Conservation (phyloP, 1,284 basidiomycete species). For the Ustilago curta region DNA sequence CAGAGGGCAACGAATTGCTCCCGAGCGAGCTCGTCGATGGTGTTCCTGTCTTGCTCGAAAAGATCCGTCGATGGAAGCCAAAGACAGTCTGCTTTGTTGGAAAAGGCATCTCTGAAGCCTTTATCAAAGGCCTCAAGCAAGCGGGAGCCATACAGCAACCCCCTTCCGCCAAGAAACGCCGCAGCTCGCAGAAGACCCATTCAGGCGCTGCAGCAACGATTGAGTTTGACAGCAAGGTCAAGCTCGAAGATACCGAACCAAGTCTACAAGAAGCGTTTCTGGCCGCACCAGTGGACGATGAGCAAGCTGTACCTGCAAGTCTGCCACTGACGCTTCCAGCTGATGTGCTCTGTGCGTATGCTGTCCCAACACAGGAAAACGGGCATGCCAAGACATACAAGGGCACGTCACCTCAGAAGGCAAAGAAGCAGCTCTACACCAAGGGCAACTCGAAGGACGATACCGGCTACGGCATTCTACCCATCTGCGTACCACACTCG, state of each 20-base stretch:
- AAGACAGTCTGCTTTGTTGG: slow-evolving; percentile 48
- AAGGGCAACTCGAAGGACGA: slow-evolving; percentile 48
- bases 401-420: slow-evolving; percentile 1
- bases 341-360: slow-evolving; percentile 11
- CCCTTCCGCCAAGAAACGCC: slow-evolving; percentile 4
- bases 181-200: background rate
- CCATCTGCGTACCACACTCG: slow-evolving; percentile 32
- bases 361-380: background rate
- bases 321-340: slow-evolving; percentile 5
- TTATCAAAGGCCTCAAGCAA: slow-evolving; percentile 39
- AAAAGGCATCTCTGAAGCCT: slow-evolving; percentile 49
- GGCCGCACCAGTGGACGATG: background rate
- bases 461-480: slow-evolving; percentile 39
- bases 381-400: background rate
- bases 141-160: slow-evolving; percentile 20
- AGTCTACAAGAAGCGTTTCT: background rate
- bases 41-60: slow-evolving; percentile 39
- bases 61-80: slow-evolving; percentile 35
- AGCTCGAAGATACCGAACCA: slow-evolving; percentile 5
- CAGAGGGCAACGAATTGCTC: slow-evolving; percentile 44
- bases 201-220: too few species aligned
- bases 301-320: background rate
- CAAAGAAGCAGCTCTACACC: slow-evolving; percentile 30
- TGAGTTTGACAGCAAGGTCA: background rate
- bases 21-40: slow-evolving; percentile 46